A percentile compares a stretch with the other conserved stretches of the same genome.
These are phyloP conservation scores for Leishmania tarentolae DNA, from an alignment of 208 protist species.

Conservation along the genomic window DNA sequence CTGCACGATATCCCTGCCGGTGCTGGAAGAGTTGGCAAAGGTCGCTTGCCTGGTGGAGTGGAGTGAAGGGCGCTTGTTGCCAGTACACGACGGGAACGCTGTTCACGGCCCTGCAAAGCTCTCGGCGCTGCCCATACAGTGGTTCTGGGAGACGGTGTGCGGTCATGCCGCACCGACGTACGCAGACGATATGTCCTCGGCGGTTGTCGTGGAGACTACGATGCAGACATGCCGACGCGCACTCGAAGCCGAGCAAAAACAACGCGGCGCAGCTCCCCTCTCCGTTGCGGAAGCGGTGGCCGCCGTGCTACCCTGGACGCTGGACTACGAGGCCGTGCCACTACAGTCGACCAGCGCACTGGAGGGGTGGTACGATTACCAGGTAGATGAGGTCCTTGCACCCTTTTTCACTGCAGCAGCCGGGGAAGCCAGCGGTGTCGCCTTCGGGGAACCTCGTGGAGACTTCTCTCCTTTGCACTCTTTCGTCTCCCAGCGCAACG, in stretches of 20 bases:
- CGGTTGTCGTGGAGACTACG: constrained; percentile 11
- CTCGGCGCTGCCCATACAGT: constrained; percentile 1
- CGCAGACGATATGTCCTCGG: background rate
- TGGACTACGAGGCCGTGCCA: background rate
- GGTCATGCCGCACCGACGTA: constrained; percentile 15
- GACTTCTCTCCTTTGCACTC: background rate
- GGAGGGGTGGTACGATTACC: background rate
- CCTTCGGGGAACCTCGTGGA: background rate
- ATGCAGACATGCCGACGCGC: background rate
- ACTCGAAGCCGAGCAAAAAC: background rate
- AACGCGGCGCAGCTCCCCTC: background rate
- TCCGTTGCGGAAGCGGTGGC: background rate
- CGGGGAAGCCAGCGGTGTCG: background rate
- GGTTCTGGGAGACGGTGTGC: constrained; percentile 27
- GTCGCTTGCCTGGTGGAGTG: constrained; percentile 12
- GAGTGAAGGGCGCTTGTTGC: background rate
- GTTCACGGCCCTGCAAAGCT: background rate
- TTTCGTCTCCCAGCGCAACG: too few species aligned
- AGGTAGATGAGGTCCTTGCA: constrained; percentile 10
- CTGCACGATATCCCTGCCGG: constrained; percentile 7
- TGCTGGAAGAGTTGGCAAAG: constrained; percentile 21
- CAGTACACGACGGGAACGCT: background rate
- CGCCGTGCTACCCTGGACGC: background rate
- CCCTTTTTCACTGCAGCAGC: background rate
- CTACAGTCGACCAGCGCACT: background rate